Base-by-base conservation (phyloP, 1,139 yeast species). In the Scheffersomyces insectosa region DNA sequence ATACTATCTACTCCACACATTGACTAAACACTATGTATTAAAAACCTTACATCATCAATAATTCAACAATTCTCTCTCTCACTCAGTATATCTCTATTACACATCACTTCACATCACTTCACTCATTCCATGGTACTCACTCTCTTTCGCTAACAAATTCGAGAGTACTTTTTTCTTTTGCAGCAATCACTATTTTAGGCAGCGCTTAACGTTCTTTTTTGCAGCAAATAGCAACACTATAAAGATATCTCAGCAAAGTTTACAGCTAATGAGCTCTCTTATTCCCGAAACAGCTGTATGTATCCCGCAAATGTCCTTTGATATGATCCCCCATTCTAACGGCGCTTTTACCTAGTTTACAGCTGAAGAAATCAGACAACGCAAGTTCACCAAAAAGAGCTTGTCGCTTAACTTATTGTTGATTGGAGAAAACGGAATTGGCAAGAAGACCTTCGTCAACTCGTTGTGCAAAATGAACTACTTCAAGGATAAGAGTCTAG, bases 361-460 rank as follows among this genome's bases (percentile, higher is more conserved):
- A 9, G 56, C 56, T 13, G 62, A 55, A 27, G 57, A 54, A 37
- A 45, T 57, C 23, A 41, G 59, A 28, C 57, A 52, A 31, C 42
- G 48, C 15, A 51, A 54, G 37, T 47, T 55, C 38, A 49, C 49
- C 28, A 50, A 44, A 37, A 49, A 47, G 14, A 69, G 70, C 13
- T 45, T 63, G 9, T 47, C 50, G 12, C 56, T 68, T 36, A 68
- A 67, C 44, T 15, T 68, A 11, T 47, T 68, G 7, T 42, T 68
- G 10, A 56, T 66, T 36, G 74, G 74, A 5, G 70, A 66, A 42
- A 66, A 65, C 43, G 70, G 70, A 4, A 55, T 57, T 13, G 73
- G 74, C 1, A 68, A 68, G 48, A 59, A 57, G 40, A 52, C 68
- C 13, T 68, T 68, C 43, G 46, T 66, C 31, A 66, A 65, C 40